phyloP scores from a whole-genome alignment of 2,329 filamentous ascomycete species.

The Talaromyces sp. region DNA sequence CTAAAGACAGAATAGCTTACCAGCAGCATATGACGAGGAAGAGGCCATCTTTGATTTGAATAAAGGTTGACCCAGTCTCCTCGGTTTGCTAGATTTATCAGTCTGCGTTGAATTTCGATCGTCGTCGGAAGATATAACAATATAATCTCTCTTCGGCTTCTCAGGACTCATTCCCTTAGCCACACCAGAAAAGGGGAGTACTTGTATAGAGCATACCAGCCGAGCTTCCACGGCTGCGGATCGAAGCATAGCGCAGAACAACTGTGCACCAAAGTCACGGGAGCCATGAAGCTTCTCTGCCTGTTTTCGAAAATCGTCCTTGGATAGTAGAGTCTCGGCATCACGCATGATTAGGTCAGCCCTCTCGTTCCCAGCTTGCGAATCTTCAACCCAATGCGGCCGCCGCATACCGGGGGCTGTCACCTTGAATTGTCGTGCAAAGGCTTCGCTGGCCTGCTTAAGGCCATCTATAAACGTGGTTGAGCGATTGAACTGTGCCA shows the following conservation, averaged over 20 bases:
- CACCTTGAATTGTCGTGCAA: constrained; percentile 65
- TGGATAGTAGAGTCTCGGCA: constrained; percentile 64
- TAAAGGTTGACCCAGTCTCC: constrained; percentile 34
- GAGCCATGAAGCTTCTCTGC: constrained; percentile 71
- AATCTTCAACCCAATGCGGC: constrained; percentile 70
- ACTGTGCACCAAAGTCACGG: constrained; percentile 80
- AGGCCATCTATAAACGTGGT: constrained; percentile 76
- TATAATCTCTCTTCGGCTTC: constrained; percentile 35
- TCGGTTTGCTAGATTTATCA: constrained; percentile 17
- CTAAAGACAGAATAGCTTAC: constrained; percentile 15
- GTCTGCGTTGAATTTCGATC: constrained; percentile 16
- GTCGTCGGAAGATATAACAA: constrained; percentile 33
- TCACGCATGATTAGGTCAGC: constrained; percentile 56
- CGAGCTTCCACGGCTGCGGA: constrained; percentile 76
- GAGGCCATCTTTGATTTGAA: constrained; percentile 20
- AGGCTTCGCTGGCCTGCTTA: constrained; percentile 63
- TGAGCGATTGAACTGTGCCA: constrained; percentile 71
- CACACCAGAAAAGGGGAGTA: constrained; percentile 61
- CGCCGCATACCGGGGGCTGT: constrained; percentile 66
- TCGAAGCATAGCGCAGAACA: constrained; percentile 84
- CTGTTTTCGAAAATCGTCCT: constrained; percentile 66
- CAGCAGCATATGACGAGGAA: constrained; percentile 14
- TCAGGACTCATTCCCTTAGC: constrained; percentile 40
- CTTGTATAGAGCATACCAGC: constrained; percentile 85
- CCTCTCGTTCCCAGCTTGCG: constrained; percentile 58